A percentile compares a stretch with the other conserved stretches of the same genome.
phyloP scores from a whole-genome alignment of 371 early-diverging fungal genomes.

The Massospora cicadina region DNA sequence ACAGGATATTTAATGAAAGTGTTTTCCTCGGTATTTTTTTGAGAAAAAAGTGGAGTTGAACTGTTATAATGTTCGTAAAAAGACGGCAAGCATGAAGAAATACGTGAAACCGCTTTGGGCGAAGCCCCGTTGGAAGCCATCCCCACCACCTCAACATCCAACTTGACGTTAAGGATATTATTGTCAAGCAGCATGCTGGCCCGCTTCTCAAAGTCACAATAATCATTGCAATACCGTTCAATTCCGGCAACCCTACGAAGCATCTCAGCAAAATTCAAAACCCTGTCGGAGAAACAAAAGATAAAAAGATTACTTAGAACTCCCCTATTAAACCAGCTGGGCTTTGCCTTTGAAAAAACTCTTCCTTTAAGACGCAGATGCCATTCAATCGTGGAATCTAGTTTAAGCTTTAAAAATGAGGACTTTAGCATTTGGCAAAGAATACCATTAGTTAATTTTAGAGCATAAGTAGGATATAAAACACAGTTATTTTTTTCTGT shows the following conservation, averaged over 20 bases:
- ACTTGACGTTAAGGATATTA: constrained; percentile 15
- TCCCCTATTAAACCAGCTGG: not conserved
- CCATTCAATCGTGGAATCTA: not conserved
- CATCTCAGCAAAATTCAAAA: constrained; percentile 14
- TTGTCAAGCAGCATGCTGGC: constrained; percentile 21
- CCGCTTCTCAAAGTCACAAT: constrained; percentile 19
- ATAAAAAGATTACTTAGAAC: constrained; percentile 3
- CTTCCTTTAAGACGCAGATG: not conserved
- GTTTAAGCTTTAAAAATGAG: not conserved
- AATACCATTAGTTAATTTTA: not conserved
- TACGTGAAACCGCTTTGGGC: too few species aligned
- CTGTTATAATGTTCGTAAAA: too few species aligned
- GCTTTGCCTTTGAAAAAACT: constrained; percentile 1
- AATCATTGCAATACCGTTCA: constrained; percentile 17
- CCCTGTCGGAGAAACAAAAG: not conserved
- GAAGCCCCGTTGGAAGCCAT: constrained; percentile 12
- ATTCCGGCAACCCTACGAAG: constrained; percentile 21
- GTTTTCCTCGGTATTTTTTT: too few species aligned
- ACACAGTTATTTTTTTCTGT: too few species aligned
- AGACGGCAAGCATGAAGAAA: too few species aligned
- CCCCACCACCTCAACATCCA: constrained; percentile 12
- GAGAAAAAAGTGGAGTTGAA: too few species aligned
- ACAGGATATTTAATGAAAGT: too few species aligned
- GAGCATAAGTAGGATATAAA: constrained; percentile 2
- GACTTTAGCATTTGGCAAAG: not conserved